phyloP scores from a whole-genome alignment of 2,329 filamentous ascomycete genomes.

The Exophiala viscosa region DNA sequence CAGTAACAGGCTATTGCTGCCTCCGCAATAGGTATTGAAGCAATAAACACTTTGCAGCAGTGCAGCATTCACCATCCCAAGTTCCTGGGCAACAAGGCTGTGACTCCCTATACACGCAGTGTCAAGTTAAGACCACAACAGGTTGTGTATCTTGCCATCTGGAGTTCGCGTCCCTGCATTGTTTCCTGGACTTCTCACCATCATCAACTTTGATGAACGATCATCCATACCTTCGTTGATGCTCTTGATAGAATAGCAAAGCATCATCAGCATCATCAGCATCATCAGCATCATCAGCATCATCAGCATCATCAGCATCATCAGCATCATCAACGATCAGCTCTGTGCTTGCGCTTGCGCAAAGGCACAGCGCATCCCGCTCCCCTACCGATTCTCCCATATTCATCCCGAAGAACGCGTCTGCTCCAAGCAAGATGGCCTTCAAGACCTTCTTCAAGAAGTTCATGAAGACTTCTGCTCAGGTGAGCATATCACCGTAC shows the following conservation, averaged over 20 bases:
- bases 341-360: too few relatives aligned
- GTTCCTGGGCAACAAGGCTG: slow-evolving; percentile 1
- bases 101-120: not conserved
- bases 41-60: not conserved
- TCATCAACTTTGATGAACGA: not conserved
- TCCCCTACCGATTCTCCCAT: not conserved
- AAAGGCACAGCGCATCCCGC: too few relatives aligned
- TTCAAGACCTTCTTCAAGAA: not conserved
- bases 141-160: not conserved
- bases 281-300: not conserved
- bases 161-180: not conserved
- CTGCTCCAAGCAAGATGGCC: not conserved
- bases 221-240: not conserved
- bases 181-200: not conserved
- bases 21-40: not conserved
- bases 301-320: not conserved
- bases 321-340: not conserved
- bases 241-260: not conserved
- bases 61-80: not conserved
- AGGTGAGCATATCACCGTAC: not conserved
- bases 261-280: not conserved
- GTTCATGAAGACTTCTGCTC: not conserved
- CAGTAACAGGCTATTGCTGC: too few relatives aligned
- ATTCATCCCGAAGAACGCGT: not conserved
- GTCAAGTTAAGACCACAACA: not conserved